Evolutionary conservation across 495 filamentous ascomycete genomes (phyloP).

Genomic region (Bacidia rubella): DNA sequence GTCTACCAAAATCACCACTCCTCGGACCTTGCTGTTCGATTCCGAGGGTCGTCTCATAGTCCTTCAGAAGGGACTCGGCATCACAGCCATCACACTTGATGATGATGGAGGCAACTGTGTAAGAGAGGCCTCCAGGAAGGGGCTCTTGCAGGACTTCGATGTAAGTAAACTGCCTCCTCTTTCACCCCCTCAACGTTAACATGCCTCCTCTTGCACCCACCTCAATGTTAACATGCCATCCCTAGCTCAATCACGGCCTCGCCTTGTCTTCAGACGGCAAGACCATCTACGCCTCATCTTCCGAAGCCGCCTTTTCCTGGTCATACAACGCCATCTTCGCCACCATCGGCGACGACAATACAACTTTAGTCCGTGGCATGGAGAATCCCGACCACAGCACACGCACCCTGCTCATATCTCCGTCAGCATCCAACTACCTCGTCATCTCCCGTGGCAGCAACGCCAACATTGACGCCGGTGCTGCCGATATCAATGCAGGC

Average conservation of each 20-base stretch:
- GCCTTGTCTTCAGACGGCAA: conserved; percentile 40
- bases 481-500: conserved; percentile 32
- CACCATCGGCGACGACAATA: conserved; percentile 25
- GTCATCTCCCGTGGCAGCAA: conserved; percentile 49
- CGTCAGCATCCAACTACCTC: conserved; percentile 34
- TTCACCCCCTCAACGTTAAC: not conserved
- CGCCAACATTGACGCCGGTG: conserved; percentile 40
- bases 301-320: conserved; percentile 43
- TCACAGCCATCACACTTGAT: conserved; percentile 36
- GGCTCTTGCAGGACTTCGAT: not conserved
- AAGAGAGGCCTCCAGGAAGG: not conserved
- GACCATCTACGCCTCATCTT: conserved; percentile 48
- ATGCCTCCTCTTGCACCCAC: too few species aligned
- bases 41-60: conserved; percentile 43
- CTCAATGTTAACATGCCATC: not conserved
- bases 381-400: conserved; percentile 40
- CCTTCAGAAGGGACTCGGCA: conserved; percentile 37
- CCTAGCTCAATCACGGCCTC: conserved; percentile 55
- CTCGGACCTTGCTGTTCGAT: conserved; percentile 48
- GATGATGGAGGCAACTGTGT: conserved; percentile 39
- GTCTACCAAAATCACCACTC: conserved; percentile 33
- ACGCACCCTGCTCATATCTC: conserved; percentile 37
- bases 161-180: too few species aligned
- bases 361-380: conserved; percentile 39
- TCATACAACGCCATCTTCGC: conserved; percentile 36